Percentiles rank a stretch among this genome's conserved stretches.
Conservation (phyloP, 768 basidiomycete species). For the Termitomyces sp. region DNA sequence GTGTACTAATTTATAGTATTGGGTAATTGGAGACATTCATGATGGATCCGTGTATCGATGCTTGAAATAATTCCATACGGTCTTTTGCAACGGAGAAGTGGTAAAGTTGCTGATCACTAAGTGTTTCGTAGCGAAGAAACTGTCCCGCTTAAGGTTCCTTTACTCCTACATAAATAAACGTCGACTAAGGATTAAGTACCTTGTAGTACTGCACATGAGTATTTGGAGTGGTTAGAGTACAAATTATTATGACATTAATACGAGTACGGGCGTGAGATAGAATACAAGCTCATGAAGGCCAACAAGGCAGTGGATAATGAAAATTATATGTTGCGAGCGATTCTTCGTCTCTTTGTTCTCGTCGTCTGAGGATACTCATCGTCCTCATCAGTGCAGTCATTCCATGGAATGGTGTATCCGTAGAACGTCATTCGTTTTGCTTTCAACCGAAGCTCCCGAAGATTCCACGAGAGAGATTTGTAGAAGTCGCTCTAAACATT, state of each 20-base stretch:
- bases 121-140: background rate
- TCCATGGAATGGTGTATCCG: slow-evolving; percentile 23
- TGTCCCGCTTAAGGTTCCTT: background rate
- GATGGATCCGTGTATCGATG: slow-evolving; percentile 35
- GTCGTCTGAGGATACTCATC: slow-evolving; percentile 38
- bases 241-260: background rate
- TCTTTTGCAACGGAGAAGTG: no score
- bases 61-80: no score
- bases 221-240: background rate
- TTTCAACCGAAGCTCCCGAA: slow-evolving; percentile 56
- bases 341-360: slow-evolving; percentile 28
- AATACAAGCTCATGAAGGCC: background rate
- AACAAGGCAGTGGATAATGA: background rate
- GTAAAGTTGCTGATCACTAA: background rate
- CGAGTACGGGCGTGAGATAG: background rate
- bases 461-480: slow-evolving; percentile 50
- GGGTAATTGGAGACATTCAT: slow-evolving; percentile 26
- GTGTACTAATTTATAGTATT: no score
- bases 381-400: slow-evolving; percentile 43
- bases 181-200: background rate
- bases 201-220: background rate
- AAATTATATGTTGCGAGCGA: slow-evolving; percentile 7
- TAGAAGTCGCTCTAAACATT: slow-evolving; percentile 58
- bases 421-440: slow-evolving; percentile 35
- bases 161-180: background rate